Percentiles rank a stretch among this genome's conserved stretches.
Evolutionary conservation across 768 basidiomycete genomes (phyloP).

Genomic region (Rhizopogon rudus): DNA sequence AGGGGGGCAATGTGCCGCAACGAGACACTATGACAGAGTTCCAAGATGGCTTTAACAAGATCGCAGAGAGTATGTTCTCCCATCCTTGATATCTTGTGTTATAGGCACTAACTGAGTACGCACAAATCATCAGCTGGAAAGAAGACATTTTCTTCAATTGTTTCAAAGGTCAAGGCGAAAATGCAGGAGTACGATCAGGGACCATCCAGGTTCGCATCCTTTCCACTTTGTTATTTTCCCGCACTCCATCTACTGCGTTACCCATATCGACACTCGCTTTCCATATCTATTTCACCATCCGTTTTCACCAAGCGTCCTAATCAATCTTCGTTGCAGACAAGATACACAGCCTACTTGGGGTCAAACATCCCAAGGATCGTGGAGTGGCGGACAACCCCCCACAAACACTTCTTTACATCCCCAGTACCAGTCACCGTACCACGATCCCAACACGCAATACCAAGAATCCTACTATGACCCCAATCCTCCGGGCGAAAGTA

Average conservation of each 20-base stretch:
- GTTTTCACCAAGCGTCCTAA: not conserved
- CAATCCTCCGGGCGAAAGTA: conserved; percentile 16
- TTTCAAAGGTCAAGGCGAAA: conserved; percentile 80
- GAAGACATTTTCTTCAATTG: conserved; percentile 66
- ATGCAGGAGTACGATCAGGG: conserved; percentile 73
- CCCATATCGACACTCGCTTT: not conserved
- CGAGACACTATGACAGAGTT: conserved; percentile 61
- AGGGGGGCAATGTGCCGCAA: conserved; percentile 22
- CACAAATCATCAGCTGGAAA: conserved; percentile 51
- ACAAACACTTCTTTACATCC: conserved; percentile 11
- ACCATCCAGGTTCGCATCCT: conserved; percentile 5
- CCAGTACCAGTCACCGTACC: conserved; percentile 5
- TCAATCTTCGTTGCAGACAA: not conserved
- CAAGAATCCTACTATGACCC: conserved; percentile 32
- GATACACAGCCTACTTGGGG: not conserved
- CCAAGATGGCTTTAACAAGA: conserved; percentile 67
- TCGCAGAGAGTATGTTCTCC: conserved; percentile 66
- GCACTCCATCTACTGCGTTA: not conserved
- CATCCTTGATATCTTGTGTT: not conserved
- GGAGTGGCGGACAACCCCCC: conserved; percentile 9
- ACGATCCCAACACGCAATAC: conserved; percentile 2
- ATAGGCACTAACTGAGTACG: not conserved
- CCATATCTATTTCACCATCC: not conserved
- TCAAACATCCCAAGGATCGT: conserved; percentile 8
- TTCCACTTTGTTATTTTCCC: too few relatives aligned